Base-by-base conservation (phyloP, 2,329 filamentous ascomycete genomes). In the Proliferodiscus dingleyae region DNA sequence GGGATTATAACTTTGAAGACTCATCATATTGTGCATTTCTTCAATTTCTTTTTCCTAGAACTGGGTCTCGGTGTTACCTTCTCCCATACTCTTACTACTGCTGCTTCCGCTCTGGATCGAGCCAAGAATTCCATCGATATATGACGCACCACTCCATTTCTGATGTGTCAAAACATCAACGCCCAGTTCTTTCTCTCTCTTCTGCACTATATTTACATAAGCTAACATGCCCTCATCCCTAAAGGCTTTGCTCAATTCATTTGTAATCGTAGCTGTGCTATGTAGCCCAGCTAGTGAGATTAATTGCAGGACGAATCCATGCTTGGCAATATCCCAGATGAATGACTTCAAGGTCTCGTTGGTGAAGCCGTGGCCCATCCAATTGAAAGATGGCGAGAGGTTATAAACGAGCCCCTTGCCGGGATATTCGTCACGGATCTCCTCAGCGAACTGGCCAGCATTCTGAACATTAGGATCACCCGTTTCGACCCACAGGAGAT, bases 401-500 rank as follows among this genome's bases (percentile, higher is more conserved):
- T 98, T 98, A 72, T 98, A 98, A 0, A 97, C 91, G 19, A 98
- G 78, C 28, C 87, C 86, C 77, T 97, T 97, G 50, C 80, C 81
- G 0, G 89, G 88, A 59, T 80, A 73, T 3, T 69, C 72, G 0
- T 71, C 68, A 44, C 86, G 81, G 50, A 98, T 93, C 37, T 89
- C 79, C 9, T 78, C 76, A 10, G 87, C 87, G 41, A 98, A 89
- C 41, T 76, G 73, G 3, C 77, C 72, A 0, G 88, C 89, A 26
- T 94, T 87, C 41, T 79, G 67, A 9, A 97, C 88, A 55, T 81
- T 84, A 18, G 93, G 91, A 56, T 93, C 86, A 39, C 87, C 91
- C 0, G 93, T 97, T 71, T 98, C 93, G 38, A 97, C 87, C 93
- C 93, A 98, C 10, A 97, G 77, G 15, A 98, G 83, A 66, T 98